Evolutionary conservation across 805 yeast species (phyloP).

Genomic region (Myxozyma sirexii): DNA sequence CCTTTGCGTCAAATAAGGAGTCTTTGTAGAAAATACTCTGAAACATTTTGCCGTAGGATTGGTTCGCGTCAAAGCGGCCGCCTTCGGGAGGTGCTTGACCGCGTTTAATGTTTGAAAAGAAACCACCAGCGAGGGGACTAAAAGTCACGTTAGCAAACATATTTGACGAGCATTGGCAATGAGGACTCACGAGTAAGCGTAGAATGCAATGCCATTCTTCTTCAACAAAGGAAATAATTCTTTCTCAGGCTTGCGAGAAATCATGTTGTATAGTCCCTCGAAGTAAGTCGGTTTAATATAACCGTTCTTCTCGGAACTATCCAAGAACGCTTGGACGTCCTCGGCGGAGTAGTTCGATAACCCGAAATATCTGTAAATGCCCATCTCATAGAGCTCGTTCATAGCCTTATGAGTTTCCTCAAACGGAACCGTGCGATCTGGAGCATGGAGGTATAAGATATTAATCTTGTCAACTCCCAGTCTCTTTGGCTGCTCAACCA

Average conservation of each 20-base stretch:
- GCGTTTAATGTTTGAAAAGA: conserved; percentile 14
- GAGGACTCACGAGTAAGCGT: conserved; percentile 37
- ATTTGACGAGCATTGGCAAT: neutral
- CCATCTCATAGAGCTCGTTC: conserved; percentile 34
- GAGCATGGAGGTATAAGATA: conserved; percentile 23
- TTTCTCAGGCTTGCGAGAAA: conserved; percentile 4
- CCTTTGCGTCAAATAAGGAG: conserved; percentile 9
- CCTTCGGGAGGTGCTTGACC: neutral
- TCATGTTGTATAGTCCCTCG: conserved; percentile 12
- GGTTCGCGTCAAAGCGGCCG: conserved; percentile 13
- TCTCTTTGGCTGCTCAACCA: neutral
- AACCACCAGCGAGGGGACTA: conserved; percentile 16
- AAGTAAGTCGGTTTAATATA: conserved; percentile 8
- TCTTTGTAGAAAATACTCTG: conserved; percentile 4
- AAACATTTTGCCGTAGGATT: neutral
- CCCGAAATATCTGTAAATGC: conserved; percentile 37
- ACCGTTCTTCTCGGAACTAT: conserved; percentile 1
- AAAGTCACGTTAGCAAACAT: conserved; percentile 17
- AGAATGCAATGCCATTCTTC: conserved; percentile 34
- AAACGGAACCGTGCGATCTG: conserved; percentile 36
- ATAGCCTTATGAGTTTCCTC: conserved; percentile 37
- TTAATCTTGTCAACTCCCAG: conserved; percentile 5
- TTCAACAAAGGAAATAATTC: conserved; percentile 34
- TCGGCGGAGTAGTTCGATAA: conserved; percentile 36
- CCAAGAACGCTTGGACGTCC: conserved; percentile 33